Conservation (phyloP, 225 moss, liverwort and hornwort species). For the Anthoceros angustus region DNA sequence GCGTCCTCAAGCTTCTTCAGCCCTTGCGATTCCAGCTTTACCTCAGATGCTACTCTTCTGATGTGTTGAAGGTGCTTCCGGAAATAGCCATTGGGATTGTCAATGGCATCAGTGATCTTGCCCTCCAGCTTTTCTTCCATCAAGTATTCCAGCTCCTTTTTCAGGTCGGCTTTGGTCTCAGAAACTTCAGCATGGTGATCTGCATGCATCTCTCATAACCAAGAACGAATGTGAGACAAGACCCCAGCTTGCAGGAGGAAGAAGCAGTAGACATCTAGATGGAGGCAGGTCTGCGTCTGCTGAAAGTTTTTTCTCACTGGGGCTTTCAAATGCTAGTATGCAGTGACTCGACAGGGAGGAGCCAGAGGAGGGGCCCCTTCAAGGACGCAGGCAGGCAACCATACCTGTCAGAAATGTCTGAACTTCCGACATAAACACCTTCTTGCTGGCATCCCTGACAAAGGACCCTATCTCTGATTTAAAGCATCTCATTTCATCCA, state of each 20-base stretch:
- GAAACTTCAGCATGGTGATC: not conserved
- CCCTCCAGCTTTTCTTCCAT: not conserved
- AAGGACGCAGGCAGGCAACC: not conserved
- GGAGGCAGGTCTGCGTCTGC: too few relatives aligned
- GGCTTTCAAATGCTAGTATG: too few relatives aligned
- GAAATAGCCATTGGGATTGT: slow-evolving; percentile 5
- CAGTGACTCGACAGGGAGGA: too few relatives aligned
- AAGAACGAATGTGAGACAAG: too few relatives aligned
- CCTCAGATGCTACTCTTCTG: slow-evolving; percentile 20
- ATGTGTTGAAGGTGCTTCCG: slow-evolving; percentile 18
- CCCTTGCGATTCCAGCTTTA: slow-evolving; percentile 18
- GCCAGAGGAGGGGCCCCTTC: too few relatives aligned
- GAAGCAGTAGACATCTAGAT: too few relatives aligned
- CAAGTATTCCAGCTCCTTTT: not conserved
- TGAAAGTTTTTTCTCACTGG: too few relatives aligned
- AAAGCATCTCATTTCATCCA: not conserved
- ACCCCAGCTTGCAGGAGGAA: too few relatives aligned
- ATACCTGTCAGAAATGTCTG: not conserved
- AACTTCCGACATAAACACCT: slow-evolving; percentile 2
- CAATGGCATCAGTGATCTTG: not conserved
- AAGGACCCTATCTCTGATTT: not conserved
- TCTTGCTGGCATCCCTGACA: slow-evolving; percentile 4
- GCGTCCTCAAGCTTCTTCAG: slow-evolving; percentile 41
- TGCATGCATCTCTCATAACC: not conserved
- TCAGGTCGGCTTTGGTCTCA: not conserved